phyloP scores from a whole-genome alignment of 2,329 filamentous ascomycete species.

The Colletotrichum lini region DNA sequence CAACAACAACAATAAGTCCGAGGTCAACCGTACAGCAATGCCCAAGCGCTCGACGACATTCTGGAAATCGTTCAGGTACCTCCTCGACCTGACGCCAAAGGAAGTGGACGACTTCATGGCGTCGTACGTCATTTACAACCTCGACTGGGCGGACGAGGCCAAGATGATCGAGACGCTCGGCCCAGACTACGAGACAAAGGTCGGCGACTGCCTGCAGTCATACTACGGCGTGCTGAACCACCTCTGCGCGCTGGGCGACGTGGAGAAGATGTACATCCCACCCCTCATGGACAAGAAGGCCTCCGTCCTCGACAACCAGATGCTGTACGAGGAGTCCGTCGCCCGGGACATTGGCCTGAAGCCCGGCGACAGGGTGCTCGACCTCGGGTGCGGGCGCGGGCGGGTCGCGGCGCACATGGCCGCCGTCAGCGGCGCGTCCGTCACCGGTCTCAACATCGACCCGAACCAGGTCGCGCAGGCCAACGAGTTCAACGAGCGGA shows the following conservation, averaged over 20 bases:
- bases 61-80: slow-evolving; percentile 64
- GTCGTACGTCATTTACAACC: slow-evolving; percentile 69
- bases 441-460: slow-evolving; percentile 69
- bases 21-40: slow-evolving; percentile 26
- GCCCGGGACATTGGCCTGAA: slow-evolving; percentile 62
- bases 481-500: slow-evolving; percentile 58
- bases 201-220: slow-evolving; percentile 65
- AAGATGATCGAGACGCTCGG: slow-evolving; percentile 64
- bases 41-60: slow-evolving; percentile 66
- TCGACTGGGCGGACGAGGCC: slow-evolving; percentile 67
- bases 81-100: slow-evolving; percentile 63
- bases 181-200: slow-evolving; percentile 63
- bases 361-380: slow-evolving; percentile 62
- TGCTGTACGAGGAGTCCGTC: slow-evolving; percentile 66
- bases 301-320: slow-evolving; percentile 65
- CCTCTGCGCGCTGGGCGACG: slow-evolving; percentile 67
- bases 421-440: slow-evolving; percentile 60
- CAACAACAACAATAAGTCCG: background rate
- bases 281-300: slow-evolving; percentile 66
- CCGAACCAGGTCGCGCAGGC: slow-evolving; percentile 66
- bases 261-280: slow-evolving; percentile 73
- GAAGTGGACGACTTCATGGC: slow-evolving; percentile 70
- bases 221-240: slow-evolving; percentile 70
- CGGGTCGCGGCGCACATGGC: slow-evolving; percentile 69
- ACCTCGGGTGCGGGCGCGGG: slow-evolving; percentile 67